Evolutionary conservation across 2,329 filamentous ascomycete species (phyloP), one percentile per base, ranked within the genome.

Genomic region (Dothideomycetes sp.): DNA sequence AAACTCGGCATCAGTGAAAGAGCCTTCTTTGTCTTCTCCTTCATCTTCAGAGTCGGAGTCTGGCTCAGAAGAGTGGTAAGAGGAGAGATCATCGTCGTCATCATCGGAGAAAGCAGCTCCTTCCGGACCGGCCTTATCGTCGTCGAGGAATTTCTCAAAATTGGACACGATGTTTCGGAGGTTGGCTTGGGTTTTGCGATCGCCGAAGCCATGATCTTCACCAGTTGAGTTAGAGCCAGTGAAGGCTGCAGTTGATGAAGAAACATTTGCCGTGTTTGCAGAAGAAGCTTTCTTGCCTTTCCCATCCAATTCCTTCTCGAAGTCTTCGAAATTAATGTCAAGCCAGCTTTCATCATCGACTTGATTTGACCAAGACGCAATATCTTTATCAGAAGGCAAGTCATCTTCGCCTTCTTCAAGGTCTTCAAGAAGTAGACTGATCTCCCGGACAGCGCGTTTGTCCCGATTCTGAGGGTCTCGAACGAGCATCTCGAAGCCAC

Each of bases 321-420:
- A 86, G 46, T 95, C 87, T 14, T 81, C 73, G 49, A 86, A 95
- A 54, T 88, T 79, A 42, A 98, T 93, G 50, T 96, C 80, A 47
- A 98, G 69, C 91, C 91, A 98, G 16, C 75, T 72, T 51, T 96
- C 91, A 50, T 87, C 77, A 45, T 96, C 89, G 36, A 89, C 75
- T n/a, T 65, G 70, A 19, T 66, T 61, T 3, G 71, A 66, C 89
- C 91, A 96, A 2, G 56, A 51, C 18, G 61, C 59, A 8, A 96
- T 85, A n/a, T 89, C 83, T 1, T 68, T 60, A 49, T 94, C 73
- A 0, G 69, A 75, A 0, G 91, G 89, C 1, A 96, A 65, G 2
- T 50, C 45, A 18, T 79, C 75, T 10, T 87, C 81, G 2, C 85
- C 86, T 38, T 77, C 76, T 7, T 77, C 70, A 2, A 93, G 50